phyloP scores from a whole-genome alignment of 495 filamentous ascomycete genomes.

The Neurospora hispaniola region DNA sequence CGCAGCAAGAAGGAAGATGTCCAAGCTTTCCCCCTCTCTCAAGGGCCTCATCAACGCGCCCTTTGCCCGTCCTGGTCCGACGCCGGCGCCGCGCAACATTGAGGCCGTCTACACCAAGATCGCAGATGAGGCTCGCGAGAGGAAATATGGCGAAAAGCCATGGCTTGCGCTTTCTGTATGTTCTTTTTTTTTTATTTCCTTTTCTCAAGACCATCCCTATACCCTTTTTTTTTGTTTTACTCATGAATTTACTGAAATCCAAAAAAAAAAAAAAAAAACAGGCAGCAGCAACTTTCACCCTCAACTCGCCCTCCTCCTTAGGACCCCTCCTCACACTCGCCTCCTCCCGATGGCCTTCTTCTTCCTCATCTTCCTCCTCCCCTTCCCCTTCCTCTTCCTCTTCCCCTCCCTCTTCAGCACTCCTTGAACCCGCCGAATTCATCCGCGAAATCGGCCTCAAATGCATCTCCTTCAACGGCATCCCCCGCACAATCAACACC shows the following conservation, averaged over 20 bases:
- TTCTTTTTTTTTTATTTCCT: neutral
- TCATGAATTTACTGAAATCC: no score
- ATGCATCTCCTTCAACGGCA: conserved; percentile 77
- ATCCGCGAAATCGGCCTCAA: conserved; percentile 75
- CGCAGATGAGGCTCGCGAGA: conserved; percentile 39
- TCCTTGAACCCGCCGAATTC: conserved; percentile 52
- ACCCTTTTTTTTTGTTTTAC: no score
- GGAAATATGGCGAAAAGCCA: conserved; percentile 46
- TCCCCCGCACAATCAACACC: conserved; percentile 71
- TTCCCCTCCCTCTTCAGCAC: conserved; percentile 10
- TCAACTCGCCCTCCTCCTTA: conserved; percentile 27
- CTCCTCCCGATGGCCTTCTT: conserved; percentile 16
- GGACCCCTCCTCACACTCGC: conserved; percentile 37
- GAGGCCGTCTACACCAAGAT: conserved; percentile 49
- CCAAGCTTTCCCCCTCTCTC: conserved; percentile 54
- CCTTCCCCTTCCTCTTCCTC: no score
- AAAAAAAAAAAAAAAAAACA: conserved; percentile 5
- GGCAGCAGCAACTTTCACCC: conserved; percentile 28
- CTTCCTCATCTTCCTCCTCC: no score
- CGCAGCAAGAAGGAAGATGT: conserved; percentile 36
- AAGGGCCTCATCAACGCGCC: conserved; percentile 64
- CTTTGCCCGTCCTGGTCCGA: conserved; percentile 53
- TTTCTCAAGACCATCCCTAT: no score
- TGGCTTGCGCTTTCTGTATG: conserved; percentile 57
- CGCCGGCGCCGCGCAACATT: conserved; percentile 52